Evolutionary conservation across 2,329 filamentous ascomycete species (phyloP).

Genomic region (Penicillium thymicola): DNA sequence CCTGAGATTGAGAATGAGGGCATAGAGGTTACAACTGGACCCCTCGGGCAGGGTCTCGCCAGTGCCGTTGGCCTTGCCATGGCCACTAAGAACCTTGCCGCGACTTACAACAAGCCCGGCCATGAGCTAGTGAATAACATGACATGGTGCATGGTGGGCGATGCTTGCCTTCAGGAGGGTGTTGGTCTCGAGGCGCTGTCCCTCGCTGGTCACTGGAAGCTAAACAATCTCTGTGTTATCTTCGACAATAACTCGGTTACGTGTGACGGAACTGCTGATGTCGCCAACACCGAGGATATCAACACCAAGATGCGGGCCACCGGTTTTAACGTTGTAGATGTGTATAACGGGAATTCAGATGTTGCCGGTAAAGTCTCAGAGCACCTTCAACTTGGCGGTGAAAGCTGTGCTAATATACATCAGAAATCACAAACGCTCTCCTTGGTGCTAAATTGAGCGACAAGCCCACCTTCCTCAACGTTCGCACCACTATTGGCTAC

Average conservation of each 20-base stretch:
- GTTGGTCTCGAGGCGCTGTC: conserved; percentile 55
- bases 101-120: conserved; percentile 52
- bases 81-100: conserved; percentile 55
- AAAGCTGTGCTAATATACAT: not conserved
- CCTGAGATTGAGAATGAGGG: conserved; percentile 58
- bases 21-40: conserved; percentile 59
- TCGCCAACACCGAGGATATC: conserved; percentile 53
- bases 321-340: conserved; percentile 55
- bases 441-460: conserved; percentile 43
- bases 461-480: conserved; percentile 58
- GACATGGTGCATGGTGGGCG: conserved; percentile 57
- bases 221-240: conserved; percentile 55
- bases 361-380: conserved; percentile 38
- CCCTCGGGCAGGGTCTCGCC: conserved; percentile 57
- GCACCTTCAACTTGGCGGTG: not conserved
- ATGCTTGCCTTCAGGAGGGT: conserved; percentile 57
- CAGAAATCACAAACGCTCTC: conserved; percentile 25
- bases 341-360: conserved; percentile 53
- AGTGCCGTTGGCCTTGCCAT: conserved; percentile 60
- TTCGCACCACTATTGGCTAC: conserved; percentile 55
- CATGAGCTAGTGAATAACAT: conserved; percentile 50
- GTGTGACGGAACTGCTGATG: conserved; percentile 55
- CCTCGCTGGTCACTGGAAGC: conserved; percentile 52
- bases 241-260: conserved; percentile 60
- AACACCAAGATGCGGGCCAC: conserved; percentile 57